Conservation (phyloP, 1,139 yeast genomes). For the Arxiozyma slooffiae region DNA sequence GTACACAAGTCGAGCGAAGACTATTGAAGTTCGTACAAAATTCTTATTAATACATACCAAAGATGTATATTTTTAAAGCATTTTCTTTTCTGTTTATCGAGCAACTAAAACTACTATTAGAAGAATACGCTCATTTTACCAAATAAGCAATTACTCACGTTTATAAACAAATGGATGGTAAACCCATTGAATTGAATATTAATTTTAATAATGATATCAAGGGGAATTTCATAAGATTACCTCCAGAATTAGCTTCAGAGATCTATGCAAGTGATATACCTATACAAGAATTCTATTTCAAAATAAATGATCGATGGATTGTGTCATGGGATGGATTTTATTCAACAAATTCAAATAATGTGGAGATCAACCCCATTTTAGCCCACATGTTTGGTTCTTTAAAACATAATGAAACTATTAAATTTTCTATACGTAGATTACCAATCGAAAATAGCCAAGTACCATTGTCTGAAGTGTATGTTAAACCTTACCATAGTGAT, state of each 20-base stretch:
- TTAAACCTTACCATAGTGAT: conserved; percentile 66
- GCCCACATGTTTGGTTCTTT: conserved; percentile 37
- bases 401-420: conserved; percentile 2
- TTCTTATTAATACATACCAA: too few relatives aligned
- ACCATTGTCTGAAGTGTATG: conserved; percentile 50
- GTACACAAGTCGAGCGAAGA: too few relatives aligned
- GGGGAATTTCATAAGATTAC: conserved; percentile 26
- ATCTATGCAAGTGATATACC: conserved; percentile 13
- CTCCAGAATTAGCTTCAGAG: conserved; percentile 15
- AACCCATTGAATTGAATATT: neutral
- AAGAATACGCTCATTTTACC: neutral
- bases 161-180: neutral
- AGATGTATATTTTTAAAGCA: too few relatives aligned
- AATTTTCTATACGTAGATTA: neutral
- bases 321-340: conserved; percentile 82
- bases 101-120: too few relatives aligned
- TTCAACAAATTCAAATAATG: conserved; percentile 31
- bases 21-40: too few relatives aligned
- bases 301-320: conserved; percentile 26
- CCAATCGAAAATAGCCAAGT: conserved; percentile 33
- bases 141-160: neutral
- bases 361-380: conserved; percentile 51
- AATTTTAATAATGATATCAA: conserved; percentile 16
- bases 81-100: neutral
- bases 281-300: conserved; percentile 11